Base-by-base conservation (phyloP, 2,329 filamentous ascomycete genomes). In the Neophaeococcomyces aloes region DNA sequence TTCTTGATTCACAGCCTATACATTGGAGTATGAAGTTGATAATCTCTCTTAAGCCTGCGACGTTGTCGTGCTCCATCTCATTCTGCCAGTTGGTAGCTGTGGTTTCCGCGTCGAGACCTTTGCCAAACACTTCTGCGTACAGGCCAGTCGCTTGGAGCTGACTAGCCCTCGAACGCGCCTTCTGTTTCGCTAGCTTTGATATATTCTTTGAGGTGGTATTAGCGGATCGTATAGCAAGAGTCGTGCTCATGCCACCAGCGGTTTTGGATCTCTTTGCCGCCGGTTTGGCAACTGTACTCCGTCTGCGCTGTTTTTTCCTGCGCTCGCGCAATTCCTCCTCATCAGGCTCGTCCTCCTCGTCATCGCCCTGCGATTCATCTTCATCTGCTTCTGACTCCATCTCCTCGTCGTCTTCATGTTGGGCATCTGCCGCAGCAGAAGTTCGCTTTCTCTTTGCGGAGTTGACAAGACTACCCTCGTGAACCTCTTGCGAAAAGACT, bases 1-100 rank as follows among this genome's bases (percentile, higher is more conserved):
- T 77, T 53, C 83, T 75, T 42, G 85, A 71, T 43, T 86, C 78
- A 60, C 88, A 94, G 23, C 91, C 91, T 14, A 88, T 79, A 49
- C 84, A 75, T 53, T 71, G 70, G 14, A 81, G 62, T 17, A 79
- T 68, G 43, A 81, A 74, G 56, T 79, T 81, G 58, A 81, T 65
- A 41, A 81, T 57, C 46, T 79, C 74, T 36, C 70, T 66, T 53
- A 81, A 61, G 4, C 74, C 75, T 29, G 61, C 60, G 17, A 71
- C 64, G 51, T 75, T 74, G 51, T 78, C 63, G 40, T 71, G 63
- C 41, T 74, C 65, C 59, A 79, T 80, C 34, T 63, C 61, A 41
- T 67, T 62, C 35, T 79, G 61, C 77, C 77, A 81, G 43, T 71
- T 64, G 29, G 72, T 70, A 10, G 74, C 72, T 23, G 74, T 72